Evolutionary conservation across 495 filamentous ascomycete genomes (phyloP).

Genomic region (Daldinia caldariorum): DNA sequence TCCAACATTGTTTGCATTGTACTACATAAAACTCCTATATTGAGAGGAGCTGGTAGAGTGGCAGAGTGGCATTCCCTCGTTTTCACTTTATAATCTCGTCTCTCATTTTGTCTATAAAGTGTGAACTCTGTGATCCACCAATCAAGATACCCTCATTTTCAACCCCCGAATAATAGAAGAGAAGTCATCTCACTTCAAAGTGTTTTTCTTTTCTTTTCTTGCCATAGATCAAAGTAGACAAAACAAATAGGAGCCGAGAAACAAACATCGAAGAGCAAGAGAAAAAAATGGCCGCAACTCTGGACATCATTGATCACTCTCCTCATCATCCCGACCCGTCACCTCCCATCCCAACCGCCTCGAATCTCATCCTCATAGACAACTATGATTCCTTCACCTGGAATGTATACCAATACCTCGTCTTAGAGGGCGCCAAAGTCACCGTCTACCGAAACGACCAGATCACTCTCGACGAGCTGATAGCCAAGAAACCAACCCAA

Average conservation of each 20-base stretch:
- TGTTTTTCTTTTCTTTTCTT: not conserved
- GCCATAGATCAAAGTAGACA: not conserved
- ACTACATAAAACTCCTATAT: not conserved
- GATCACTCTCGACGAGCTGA: slow-evolving; percentile 83
- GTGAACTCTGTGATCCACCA: not conserved
- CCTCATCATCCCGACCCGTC: slow-evolving; percentile 79
- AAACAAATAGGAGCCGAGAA: not conserved
- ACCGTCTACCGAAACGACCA: slow-evolving; percentile 93
- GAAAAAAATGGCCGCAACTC: slow-evolving; percentile 54
- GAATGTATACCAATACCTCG: slow-evolving; percentile 98
- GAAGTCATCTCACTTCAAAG: slow-evolving; percentile 1
- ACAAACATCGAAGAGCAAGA: not conserved
- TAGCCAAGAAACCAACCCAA: slow-evolving; percentile 85
- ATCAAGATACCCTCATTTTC: slow-evolving; percentile 12
- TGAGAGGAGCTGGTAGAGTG: slow-evolving; percentile 15
- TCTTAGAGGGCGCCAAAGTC: slow-evolving; percentile 89
- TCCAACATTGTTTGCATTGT: slow-evolving; percentile 8
- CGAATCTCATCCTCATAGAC: slow-evolving; percentile 94
- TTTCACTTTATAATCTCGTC: slow-evolving; percentile 7
- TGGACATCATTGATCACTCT: slow-evolving; percentile 81
- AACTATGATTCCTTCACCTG: slow-evolving; percentile 99
- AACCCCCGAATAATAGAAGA: slow-evolving; percentile 7
- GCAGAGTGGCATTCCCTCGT: slow-evolving; percentile 1
- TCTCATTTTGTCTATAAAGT: slow-evolving; percentile 4
- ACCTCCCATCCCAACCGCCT: slow-evolving; percentile 74